These are phyloP conservation scores for Candida sanyiensis DNA, from an alignment of 805 yeast species.

Conservation along the genomic window DNA sequence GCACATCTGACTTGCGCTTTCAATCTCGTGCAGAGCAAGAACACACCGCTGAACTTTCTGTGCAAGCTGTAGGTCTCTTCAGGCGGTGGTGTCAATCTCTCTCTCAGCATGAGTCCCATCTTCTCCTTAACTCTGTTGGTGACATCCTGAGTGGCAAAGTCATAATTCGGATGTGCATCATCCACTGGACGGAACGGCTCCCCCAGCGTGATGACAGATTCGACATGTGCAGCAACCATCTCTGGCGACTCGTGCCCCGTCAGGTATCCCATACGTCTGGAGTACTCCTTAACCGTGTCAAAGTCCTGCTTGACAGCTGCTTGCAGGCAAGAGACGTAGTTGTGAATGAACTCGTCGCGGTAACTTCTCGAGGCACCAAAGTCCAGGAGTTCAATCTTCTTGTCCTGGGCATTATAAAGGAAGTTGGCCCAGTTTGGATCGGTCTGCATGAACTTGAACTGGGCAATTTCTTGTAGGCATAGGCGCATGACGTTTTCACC, in stretches of 20 bases:
- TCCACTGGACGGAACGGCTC: conserved; percentile 74
- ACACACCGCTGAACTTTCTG: conserved; percentile 91
- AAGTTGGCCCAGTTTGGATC: conserved; percentile 99
- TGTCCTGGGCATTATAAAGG: conserved; percentile 65
- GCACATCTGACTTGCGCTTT: conserved; percentile 80
- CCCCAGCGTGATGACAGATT: conserved; percentile 83
- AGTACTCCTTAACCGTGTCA: conserved; percentile 53
- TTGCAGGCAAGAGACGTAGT: conserved; percentile 66
- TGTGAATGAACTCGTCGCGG: conserved; percentile 55
- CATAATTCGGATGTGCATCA: conserved; percentile 50
- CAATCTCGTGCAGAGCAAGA: conserved; percentile 79
- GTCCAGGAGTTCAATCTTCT: conserved; percentile 79
- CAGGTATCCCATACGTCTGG: conserved; percentile 74
- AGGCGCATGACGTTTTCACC: conserved; percentile 83
- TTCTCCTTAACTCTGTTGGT: conserved; percentile 89
- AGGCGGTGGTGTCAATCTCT: conserved; percentile 94
- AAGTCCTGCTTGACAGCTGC: conserved; percentile 71
- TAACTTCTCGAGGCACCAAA: conserved; percentile 93
- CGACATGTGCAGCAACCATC: conserved; percentile 90
- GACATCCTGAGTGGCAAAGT: conserved; percentile 81
- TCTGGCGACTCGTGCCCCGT: conserved; percentile 85
- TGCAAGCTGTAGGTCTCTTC: conserved; percentile 97
- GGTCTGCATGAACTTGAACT: conserved; percentile 91
- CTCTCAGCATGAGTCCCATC: conserved; percentile 83
- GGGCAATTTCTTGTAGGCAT: conserved; percentile 78